Base-by-base conservation (phyloP, 164 flowering plant genomes). In the Stephania yunnanensis region DNA sequence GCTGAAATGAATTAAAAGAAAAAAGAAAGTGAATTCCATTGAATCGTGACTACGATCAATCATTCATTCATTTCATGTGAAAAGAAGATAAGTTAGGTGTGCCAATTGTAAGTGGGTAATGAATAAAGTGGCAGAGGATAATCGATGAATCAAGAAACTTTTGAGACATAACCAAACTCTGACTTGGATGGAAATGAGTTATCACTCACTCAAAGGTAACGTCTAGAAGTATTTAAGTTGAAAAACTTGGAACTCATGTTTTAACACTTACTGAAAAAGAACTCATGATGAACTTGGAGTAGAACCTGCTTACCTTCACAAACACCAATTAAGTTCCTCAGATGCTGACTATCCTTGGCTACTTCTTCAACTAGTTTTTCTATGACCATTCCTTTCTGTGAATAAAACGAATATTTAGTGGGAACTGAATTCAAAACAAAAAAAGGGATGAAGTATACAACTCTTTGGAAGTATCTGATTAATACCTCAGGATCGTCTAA, bases 401-500 rank as follows among this genome's bases (percentile, higher is more conserved):
- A 78, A 53, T 55, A 31, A 48, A 45, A 70, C 0, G 22, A 63
- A 55, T 29, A 70, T 36, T 11, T 46, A 22, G 7, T 12, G n/a
- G 5, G 31, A 30, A 10, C 64, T 44, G 17, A 45, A 20, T 55
- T 20, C 61, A 17, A 13, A 10, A 25, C 25, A 25, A n/a, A 76
- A 65, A 58, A 15, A 58, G 0, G 20, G 1, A 58, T 58, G 64
- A 58, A 58, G 13, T 58, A 58, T n/a, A 1, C n/a, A 58, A 58
- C 15, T n/a, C 13, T 58, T n/a, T 10, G 17, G 20, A 58, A 15
- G 19, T 19, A 19, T 58, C 31, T 74, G 42, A 42, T 7, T 50
- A 67, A 61, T 87, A 89, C 97, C 97, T 92, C 95, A 31, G 96
- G 94, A 81, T 93, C 96, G 84, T 93, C 97, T 83, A 91, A 77